Percentiles rank a stretch among this genome's conserved stretches.
These are phyloP conservation scores for Gentiana dahurica DNA, from an alignment of 257 asterid genomes.

Conservation along the genomic window DNA sequence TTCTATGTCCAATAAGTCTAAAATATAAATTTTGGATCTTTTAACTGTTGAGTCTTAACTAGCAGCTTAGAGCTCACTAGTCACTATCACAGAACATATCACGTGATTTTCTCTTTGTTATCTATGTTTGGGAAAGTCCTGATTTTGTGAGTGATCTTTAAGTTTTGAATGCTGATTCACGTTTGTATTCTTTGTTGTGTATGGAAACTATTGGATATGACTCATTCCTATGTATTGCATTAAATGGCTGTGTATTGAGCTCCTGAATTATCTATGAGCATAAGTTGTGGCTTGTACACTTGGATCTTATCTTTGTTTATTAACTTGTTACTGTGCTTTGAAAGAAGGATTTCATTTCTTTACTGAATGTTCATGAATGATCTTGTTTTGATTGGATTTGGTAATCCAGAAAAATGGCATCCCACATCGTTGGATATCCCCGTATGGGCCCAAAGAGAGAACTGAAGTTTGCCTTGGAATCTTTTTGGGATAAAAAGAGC, in stretches of 20 bases:
- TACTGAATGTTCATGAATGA: neutral
- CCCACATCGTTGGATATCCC: constrained; percentile 79
- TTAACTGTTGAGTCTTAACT: too few species aligned
- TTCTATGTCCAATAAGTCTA: too few species aligned
- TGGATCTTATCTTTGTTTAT: neutral
- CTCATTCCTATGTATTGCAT: too few species aligned
- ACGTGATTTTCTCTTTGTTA: neutral
- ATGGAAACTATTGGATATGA: too few species aligned
- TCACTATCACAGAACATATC: too few species aligned
- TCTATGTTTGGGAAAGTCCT: neutral
- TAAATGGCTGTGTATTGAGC: too few species aligned
- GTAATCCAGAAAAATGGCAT: constrained; percentile 49
- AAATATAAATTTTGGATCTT: too few species aligned
- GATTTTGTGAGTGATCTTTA: too few species aligned
- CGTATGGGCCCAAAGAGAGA: constrained; percentile 98
- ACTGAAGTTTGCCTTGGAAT: constrained; percentile 74
- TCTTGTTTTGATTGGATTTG: constrained; percentile 12
- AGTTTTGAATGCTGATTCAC: neutral
- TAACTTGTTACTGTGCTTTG: too few species aligned
- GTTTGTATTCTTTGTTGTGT: neutral
- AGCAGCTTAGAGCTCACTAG: too few species aligned
- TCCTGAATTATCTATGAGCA: too few species aligned
- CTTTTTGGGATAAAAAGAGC: constrained; percentile 77
- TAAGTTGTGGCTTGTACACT: neutral
- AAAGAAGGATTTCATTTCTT: too few species aligned